Evolutionary conservation across 176 grass and related monocot genomes (phyloP).

Genomic region (Juncus effusus): DNA sequence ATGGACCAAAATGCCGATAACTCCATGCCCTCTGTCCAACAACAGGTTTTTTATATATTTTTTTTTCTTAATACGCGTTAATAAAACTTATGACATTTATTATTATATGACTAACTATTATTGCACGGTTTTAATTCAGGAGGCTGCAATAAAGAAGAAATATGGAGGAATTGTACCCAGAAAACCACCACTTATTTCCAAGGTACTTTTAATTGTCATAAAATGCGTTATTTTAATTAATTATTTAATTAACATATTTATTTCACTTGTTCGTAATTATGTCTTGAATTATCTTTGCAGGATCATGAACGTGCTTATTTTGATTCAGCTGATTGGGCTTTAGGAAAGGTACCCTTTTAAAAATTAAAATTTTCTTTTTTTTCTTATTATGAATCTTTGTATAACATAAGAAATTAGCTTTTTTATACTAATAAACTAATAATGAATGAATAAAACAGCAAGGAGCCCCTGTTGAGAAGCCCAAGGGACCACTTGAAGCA

Average conservation of each 20-base stretch:
- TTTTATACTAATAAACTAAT: neutral
- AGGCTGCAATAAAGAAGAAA: slow-evolving; percentile 79
- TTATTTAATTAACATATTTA: no score
- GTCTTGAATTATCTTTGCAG: slow-evolving; percentile 26
- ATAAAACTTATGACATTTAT: no score
- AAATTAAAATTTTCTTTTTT: neutral
- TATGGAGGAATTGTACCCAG: slow-evolving; percentile 82
- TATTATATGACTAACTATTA: neutral
- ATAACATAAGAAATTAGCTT: neutral
- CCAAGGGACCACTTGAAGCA: slow-evolving; percentile 87
- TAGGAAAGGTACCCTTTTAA: slow-evolving; percentile 57
- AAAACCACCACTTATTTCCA: slow-evolving; percentile 88
- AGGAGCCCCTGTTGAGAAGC: slow-evolving; percentile 64
- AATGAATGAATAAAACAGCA: slow-evolving; percentile 37
- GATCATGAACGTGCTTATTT: slow-evolving; percentile 91
- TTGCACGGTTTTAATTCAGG: slow-evolving; percentile 38
- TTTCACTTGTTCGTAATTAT: no score
- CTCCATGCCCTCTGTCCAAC: slow-evolving; percentile 70
- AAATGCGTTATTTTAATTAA: slow-evolving; percentile 1
- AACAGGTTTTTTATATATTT: slow-evolving; percentile 48
- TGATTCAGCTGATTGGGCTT: slow-evolving; percentile 92
- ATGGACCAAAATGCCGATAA: slow-evolving; percentile 51
- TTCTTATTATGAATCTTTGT: neutral
- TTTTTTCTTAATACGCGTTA: slow-evolving; percentile 7
- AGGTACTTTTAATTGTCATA: slow-evolving; percentile 38